phyloP scores from a whole-genome alignment of 2,329 filamentous ascomycete genomes.

The Aspergillus sojae region DNA sequence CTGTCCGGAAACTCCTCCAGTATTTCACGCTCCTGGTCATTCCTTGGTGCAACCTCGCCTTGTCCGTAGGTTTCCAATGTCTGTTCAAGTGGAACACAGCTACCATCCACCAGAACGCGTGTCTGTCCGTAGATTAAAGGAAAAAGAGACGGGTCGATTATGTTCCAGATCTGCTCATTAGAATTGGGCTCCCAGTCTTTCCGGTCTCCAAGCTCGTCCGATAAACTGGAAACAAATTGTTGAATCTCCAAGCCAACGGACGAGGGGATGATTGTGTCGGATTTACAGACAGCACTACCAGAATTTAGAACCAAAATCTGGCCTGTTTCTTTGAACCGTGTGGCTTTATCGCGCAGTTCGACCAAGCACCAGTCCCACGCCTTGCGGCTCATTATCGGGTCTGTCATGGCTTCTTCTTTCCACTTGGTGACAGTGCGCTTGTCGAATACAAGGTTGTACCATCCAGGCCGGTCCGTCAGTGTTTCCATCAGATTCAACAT shows the following conservation, averaged over 20 bases:
- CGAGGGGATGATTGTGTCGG: neutral
- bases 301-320: constrained; percentile 16
- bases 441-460: constrained; percentile 6
- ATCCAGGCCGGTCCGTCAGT: constrained; percentile 13
- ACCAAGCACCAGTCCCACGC: constrained; percentile 18
- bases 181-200: neutral
- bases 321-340: constrained; percentile 7
- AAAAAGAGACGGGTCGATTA: constrained; percentile 6
- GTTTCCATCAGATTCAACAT: constrained; percentile 12
- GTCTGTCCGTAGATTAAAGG: neutral
- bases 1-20: neutral
- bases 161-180: neutral
- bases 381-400: constrained; percentile 15
- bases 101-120: neutral
- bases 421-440: neutral
- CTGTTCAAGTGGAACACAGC: neutral
- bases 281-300: constrained; percentile 11
- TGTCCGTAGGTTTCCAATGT: neutral
- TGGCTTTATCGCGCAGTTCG: constrained; percentile 18
- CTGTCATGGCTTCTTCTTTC: constrained; percentile 8
- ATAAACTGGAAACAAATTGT: neutral
- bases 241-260: constrained; percentile 2
- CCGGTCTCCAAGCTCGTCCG: neutral
- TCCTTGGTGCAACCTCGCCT: neutral
- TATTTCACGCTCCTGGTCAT: neutral